Evolutionary conservation across 2,329 filamentous ascomycete genomes (phyloP), one percentile per base, ranked within the genome.

Genomic region (Eurotiales sp.): DNA sequence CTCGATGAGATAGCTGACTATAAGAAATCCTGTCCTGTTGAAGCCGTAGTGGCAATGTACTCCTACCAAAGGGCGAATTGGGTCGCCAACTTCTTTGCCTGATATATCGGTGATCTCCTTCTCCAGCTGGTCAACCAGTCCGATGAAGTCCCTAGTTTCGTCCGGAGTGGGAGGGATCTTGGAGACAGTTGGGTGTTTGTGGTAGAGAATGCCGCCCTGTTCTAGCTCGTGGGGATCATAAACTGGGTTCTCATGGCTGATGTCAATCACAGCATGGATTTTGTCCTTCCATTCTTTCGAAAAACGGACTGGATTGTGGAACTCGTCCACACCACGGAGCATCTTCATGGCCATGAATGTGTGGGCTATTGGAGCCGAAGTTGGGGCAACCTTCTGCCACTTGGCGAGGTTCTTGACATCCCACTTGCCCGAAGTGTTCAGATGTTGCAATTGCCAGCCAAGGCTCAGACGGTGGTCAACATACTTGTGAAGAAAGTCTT

Each of bases 21-120:
- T 83, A 64, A 96, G 88, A 67, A 92, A 96, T 0, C 92, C 92
- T 0, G 92, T 96, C 19, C 91, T 82, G 66, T 97, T 96, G 73
- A 95, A 96, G 0, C 92, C 92, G 61, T 96, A 96, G 64, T 97
- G 92, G 62, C 92, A 97, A 66, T 97, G 92, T 0, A 96, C 89
- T 2, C 86, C 91, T 46, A 96, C 81, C 43, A 85, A 61, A 12
- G 72, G 71, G n/a, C 66, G 66, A 17, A 58, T 60, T n/a, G 73
- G 71, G 1, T 49, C 51, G 19, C n/a, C 30, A 23, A 46, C 19
- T 2, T 41, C 36, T 32, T 46, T 51, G 25, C 44, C 48, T 14
- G 48, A 46, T 19, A 34, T 50, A 23, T 67, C 61, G 44, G 72
- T 74, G 54, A 85, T 82, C 40, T 80, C 76, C 23, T 72, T 73